Evolutionary conservation across 2,329 filamentous ascomycete species (phyloP), one percentile per base, ranked within the genome.

Genomic region (Karstenula rhodostoma): DNA sequence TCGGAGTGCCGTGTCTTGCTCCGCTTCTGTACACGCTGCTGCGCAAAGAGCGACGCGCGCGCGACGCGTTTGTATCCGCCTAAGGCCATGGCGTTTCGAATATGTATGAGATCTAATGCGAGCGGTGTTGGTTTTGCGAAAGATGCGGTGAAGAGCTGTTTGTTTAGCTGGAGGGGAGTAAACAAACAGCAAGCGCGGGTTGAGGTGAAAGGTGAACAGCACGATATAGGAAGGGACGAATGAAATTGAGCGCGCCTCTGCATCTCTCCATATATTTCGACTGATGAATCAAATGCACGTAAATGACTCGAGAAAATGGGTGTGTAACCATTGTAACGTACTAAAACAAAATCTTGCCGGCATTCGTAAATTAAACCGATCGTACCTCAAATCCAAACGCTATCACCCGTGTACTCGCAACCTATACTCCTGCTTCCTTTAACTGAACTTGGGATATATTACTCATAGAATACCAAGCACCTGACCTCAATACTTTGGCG

Each of bases 401-500:
- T 44, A 44, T 23, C 42, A 44, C 9, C 4, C 37, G n/a, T 22
- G 3, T 9, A 13, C 19, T 44, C 19, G 4, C 12, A 13, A 10
- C 5, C n/a, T 43, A 4, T 9, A n/a, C 32, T 37, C 29, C 35
- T 32, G 37, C n/a, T 17, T 9, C 4, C 25, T 32, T 32, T 8
- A 22, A 19, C 37, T 49, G 23, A 29, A 3, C 10, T n/a, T 51
- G 8, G 17, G n/a, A n/a, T 0, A 23, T 35, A 10, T n/a, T 53
- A 81, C 35, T 86, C 84, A 65, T 89, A 88, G 67, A 88, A 89
- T 0, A 89, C 84, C 70, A 89, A 75, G 59, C 85, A 87, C 66
- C 87, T 78, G 1, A 89, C 86, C 77, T 90, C 87, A 61, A 90
- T 89, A 68, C 86, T 88, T 78, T 90, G 84, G 64, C 87, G 73